Conservation (phyloP, 1,139 yeast genomes). For the Kodamaea suecica region DNA sequence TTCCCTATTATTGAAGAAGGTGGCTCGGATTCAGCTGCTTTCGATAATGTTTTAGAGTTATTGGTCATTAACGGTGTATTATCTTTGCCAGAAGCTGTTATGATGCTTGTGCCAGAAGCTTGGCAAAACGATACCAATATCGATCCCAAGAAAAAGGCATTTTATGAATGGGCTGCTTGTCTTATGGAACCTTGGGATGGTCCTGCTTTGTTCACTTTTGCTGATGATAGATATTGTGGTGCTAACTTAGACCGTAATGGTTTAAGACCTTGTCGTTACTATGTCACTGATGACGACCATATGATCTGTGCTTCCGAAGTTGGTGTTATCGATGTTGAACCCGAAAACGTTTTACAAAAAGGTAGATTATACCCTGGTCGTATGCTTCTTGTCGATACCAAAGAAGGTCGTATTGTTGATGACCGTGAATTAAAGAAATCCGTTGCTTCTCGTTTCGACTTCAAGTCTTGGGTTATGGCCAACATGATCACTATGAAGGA, state of each 20-base stretch:
- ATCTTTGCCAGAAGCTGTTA: constrained; percentile 93
- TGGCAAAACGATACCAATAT: constrained; percentile 87
- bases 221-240: constrained; percentile 98
- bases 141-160: constrained; percentile 90
- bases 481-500: constrained; percentile 83
- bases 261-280: constrained; percentile 96
- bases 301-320: constrained; percentile 98
- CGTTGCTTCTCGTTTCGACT: constrained; percentile 85
- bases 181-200: constrained; percentile 99
- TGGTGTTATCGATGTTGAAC: constrained; percentile 89
- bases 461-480: constrained; percentile 89
- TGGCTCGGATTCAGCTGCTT: constrained; percentile 98
- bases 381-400: constrained; percentile 92
- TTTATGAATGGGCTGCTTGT: constrained; percentile 99
- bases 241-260: constrained; percentile 98
- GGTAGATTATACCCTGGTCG: constrained; percentile 97
- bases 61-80: constrained; percentile 88
- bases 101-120: constrained; percentile 97
- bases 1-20: constrained; percentile 98
- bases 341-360: constrained; percentile 78
- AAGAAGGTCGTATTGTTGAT: constrained; percentile 89
- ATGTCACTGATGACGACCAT: constrained; percentile 89
- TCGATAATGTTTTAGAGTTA: constrained; percentile 91
- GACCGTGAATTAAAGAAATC: constrained; percentile 80
- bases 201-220: constrained; percentile 94